These are phyloP conservation scores for Talaromyces sp. DNA, from an alignment of 2,329 filamentous ascomycete genomes.

Conservation along the genomic window DNA sequence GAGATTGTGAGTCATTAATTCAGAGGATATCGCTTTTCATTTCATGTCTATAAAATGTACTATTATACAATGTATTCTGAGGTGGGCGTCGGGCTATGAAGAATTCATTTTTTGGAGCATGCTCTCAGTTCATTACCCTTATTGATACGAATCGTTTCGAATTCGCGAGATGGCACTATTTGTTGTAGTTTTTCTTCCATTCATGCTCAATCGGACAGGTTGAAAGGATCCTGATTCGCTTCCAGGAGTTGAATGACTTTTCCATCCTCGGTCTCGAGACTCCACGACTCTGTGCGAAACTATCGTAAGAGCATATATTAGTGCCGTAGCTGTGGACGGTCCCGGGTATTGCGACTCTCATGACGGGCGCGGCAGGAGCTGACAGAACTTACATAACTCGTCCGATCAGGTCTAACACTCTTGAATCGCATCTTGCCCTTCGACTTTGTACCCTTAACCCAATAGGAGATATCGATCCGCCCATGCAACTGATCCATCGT, in stretches of 20 bases:
- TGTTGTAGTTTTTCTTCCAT: constrained; percentile 22
- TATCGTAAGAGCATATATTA: constrained; percentile 27
- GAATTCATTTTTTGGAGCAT: constrained; percentile 13
- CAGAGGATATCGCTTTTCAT: constrained; percentile 17
- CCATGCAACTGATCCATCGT: constrained; percentile 94
- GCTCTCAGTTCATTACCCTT: constrained; percentile 6
- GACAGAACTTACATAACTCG: constrained; percentile 51
- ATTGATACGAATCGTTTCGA: neutral
- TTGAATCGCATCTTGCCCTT: constrained; percentile 74
- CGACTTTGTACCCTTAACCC: constrained; percentile 73
- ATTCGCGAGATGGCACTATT: neutral
- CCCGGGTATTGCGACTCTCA: neutral
- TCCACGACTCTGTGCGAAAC: constrained; percentile 92
- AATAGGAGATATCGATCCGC: constrained; percentile 79
- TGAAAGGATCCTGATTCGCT: constrained; percentile 67
- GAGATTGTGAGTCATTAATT: constrained; percentile 5
- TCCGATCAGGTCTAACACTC: constrained; percentile 65
- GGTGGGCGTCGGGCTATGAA: constrained; percentile 8
- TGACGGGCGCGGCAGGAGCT: no score
- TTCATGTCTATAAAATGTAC: constrained; percentile 30
- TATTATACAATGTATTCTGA: constrained; percentile 32
- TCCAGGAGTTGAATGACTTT: constrained; percentile 73
- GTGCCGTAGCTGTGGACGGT: neutral
- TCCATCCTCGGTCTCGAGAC: constrained; percentile 64
- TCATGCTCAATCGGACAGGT: constrained; percentile 27